Percentiles rank a stretch among this genome's conserved stretches.
Evolutionary conservation across 1,139 yeast genomes (phyloP).

Genomic region (Magnusiomyces paraingens): DNA sequence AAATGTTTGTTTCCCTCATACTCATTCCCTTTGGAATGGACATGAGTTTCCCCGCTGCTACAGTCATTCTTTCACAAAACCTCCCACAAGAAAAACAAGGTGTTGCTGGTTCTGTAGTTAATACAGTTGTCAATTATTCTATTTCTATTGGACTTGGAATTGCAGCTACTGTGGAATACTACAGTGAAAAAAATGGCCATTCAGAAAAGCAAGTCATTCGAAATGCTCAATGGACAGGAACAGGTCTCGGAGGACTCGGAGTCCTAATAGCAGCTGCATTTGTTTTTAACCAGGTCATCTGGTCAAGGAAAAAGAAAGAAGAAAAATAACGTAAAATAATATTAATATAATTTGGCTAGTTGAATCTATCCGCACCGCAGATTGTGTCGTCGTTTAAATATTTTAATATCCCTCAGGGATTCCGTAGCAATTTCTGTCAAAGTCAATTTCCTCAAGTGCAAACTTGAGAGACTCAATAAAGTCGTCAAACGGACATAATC

Average conservation of each 20-base stretch:
- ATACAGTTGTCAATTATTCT: slow-evolving; percentile 56
- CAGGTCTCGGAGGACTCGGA: slow-evolving; percentile 49
- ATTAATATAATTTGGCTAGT: too few species aligned
- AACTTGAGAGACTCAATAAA: slow-evolving; percentile 33
- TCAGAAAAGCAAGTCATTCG: slow-evolving; percentile 38
- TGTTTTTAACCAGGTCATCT: not conserved
- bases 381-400: too few species aligned
- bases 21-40: slow-evolving; percentile 59
- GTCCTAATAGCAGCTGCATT: slow-evolving; percentile 28
- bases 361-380: too few species aligned
- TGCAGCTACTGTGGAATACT: slow-evolving; percentile 55
- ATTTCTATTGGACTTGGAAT: slow-evolving; percentile 58
- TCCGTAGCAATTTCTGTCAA: slow-evolving; percentile 34
- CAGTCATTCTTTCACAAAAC: slow-evolving; percentile 45
- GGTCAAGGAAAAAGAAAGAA: not conserved
- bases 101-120: slow-evolving; percentile 56
- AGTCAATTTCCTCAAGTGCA: slow-evolving; percentile 31
- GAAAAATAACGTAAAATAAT: not conserved
- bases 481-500: slow-evolving; percentile 33
- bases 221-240: slow-evolving; percentile 44
- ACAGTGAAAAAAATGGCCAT: slow-evolving; percentile 32
- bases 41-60: slow-evolving; percentile 58
- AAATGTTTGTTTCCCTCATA: slow-evolving; percentile 43
- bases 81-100: slow-evolving; percentile 55
- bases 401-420: slow-evolving; percentile 8